Conservation (phyloP, 345 rosid genomes). For the Viola odorata region DNA sequence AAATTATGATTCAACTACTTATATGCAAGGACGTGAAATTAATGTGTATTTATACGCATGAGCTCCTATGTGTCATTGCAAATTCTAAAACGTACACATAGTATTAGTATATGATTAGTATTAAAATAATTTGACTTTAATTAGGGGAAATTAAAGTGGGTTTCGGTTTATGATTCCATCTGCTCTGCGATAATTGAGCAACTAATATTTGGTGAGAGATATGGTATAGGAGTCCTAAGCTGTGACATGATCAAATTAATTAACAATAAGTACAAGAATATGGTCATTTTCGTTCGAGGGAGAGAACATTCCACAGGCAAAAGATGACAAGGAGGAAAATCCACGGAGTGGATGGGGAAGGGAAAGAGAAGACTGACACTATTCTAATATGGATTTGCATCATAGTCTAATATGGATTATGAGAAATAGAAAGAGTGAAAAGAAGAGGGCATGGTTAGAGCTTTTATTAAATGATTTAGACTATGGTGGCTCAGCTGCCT, state of each 20-base stretch:
- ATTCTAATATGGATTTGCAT: slow-evolving; percentile 4
- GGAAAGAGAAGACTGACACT: background rate
- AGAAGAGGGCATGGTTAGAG: no score
- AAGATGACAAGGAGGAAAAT: slow-evolving; percentile 30
- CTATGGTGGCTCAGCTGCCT: no score
- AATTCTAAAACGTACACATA: no score
- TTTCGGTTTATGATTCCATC: background rate
- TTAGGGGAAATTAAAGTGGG: background rate
- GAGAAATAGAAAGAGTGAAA: no score
- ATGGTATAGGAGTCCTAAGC: slow-evolving; percentile 8
- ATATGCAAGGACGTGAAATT: no score
- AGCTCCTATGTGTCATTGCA: no score
- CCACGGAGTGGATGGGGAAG: slow-evolving; percentile 20
- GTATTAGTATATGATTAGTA: no score
- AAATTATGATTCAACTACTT: no score
- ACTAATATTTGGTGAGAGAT: background rate
- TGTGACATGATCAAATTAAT: slow-evolving; percentile 4
- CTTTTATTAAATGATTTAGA: no score
- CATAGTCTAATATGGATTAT: no score
- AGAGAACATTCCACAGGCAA: slow-evolving; percentile 7
- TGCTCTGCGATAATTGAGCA: background rate
- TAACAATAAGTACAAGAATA: background rate
- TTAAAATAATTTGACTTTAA: background rate
- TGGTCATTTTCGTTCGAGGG: background rate
- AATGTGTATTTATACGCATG: no score